A percentile compares a stretch with the other conserved stretches of the same genome.
phyloP scores from a whole-genome alignment of 306 rosid genomes.

The Styphnolobium japonicum region DNA sequence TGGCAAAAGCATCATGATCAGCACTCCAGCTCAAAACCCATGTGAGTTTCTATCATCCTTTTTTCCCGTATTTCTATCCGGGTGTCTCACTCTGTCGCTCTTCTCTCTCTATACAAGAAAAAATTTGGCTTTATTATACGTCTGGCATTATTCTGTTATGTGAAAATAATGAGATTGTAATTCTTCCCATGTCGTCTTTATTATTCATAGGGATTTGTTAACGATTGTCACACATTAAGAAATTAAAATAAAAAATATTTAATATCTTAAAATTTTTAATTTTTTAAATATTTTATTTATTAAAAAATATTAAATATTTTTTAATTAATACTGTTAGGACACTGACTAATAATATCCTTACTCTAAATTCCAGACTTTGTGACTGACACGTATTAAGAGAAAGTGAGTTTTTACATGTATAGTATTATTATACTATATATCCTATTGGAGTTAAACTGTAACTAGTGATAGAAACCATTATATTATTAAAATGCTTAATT shows the following conservation, averaged over 20 bases:
- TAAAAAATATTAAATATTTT: too few species aligned
- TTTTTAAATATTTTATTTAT: too few species aligned
- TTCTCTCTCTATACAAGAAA: conserved; percentile 2
- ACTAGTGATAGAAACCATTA: neutral
- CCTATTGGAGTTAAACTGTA: neutral
- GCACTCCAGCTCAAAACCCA: conserved; percentile 79
- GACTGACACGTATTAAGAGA: neutral
- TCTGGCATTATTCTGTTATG: conserved; percentile 5
- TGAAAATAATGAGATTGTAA: conserved; percentile 18
- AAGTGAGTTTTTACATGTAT: neutral
- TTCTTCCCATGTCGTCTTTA: conserved; percentile 27
- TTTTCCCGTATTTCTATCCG: conserved; percentile 25
- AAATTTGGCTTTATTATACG: neutral
- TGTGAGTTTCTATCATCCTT: conserved; percentile 65
- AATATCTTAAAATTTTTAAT: too few species aligned
- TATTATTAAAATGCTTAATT: neutral
- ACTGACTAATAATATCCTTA: too few species aligned
- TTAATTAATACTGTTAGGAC: too few species aligned
- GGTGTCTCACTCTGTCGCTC: conserved; percentile 14
- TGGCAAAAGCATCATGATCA: conserved; percentile 83
- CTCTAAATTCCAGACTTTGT: conserved; percentile 18
- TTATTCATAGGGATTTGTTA: too few species aligned
- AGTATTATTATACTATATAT: too few species aligned
- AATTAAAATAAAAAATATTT: too few species aligned
- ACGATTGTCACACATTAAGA: too few species aligned